Percentiles rank a stretch among this genome's conserved stretches.
phyloP scores from a whole-genome alignment of 73 alveolate genomes.

The Tetrahymena elliotti region DNA sequence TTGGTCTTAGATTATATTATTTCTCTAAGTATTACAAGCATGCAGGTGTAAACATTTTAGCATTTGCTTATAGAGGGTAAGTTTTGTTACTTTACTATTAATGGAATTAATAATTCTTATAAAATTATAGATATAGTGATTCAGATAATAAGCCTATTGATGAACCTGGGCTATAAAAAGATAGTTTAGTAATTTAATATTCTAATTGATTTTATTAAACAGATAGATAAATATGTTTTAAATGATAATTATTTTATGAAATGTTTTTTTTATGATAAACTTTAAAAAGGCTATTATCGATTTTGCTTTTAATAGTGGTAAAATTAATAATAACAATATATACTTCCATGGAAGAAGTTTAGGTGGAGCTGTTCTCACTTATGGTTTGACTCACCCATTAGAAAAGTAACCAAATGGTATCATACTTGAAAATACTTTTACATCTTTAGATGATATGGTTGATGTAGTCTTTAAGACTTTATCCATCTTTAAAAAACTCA shows the following conservation, averaged over 20 bases:
- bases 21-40: neutral
- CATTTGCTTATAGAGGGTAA: constrained; percentile 29
- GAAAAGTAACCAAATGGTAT: constrained; percentile 2
- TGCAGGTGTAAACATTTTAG: constrained; percentile 2
- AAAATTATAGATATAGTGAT: neutral
- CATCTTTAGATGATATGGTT: constrained; percentile 4
- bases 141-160: neutral
- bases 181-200: neutral
- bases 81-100: neutral
- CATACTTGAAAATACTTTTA: constrained; percentile 20
- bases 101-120: neutral
- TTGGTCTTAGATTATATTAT: constrained; percentile 22
- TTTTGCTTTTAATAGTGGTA: neutral
- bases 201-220: no score
- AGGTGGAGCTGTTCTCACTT: constrained; percentile 36
- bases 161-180: constrained; percentile 6
- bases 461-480: neutral
- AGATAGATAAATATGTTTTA: no score
- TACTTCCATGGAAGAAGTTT: constrained; percentile 39
- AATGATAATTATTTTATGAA: no score
- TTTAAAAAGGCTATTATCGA: neutral
- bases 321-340: neutral
- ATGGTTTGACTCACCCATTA: neutral
- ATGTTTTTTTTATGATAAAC: neutral
- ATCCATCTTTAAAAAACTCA: neutral